Evolutionary conservation across 164 flowering plant genomes (phyloP).

Genomic region (Nelumbo lutea): DNA sequence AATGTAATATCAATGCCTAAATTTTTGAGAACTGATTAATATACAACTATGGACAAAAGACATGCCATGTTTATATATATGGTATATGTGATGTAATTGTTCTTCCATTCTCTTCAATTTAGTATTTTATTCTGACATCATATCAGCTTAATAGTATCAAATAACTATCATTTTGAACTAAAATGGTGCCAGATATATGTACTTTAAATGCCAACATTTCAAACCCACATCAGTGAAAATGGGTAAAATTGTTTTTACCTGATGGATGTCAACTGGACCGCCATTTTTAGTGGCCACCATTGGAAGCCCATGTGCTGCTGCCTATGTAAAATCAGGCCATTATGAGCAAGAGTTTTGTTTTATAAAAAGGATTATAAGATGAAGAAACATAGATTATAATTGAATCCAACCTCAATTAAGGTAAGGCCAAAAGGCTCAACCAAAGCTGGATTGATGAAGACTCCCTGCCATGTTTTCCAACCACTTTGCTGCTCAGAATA

Average conservation of each 20-base stretch:
- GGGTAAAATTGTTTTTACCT: slow-evolving; percentile 34
- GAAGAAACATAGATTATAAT: neutral
- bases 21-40: neutral
- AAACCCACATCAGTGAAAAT: neutral
- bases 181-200: no score
- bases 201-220: no score
- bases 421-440: slow-evolving; percentile 98
- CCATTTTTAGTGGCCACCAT: slow-evolving; percentile 99
- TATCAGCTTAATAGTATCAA: neutral
- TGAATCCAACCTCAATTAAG: slow-evolving; percentile 74
- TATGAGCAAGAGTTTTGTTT: neutral
- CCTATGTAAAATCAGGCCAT: slow-evolving; percentile 39
- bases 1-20: neutral
- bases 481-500: slow-evolving; percentile 5
- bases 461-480: slow-evolving; percentile 58
- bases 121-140: neutral
- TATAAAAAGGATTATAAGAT: neutral
- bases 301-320: slow-evolving; percentile 98
- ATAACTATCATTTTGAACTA: no score
- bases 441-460: slow-evolving; percentile 93
- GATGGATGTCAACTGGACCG: slow-evolving; percentile 93
- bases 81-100: neutral
- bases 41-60: neutral
- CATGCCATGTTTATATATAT: neutral
- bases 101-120: neutral